A percentile compares a stretch with the other conserved stretches of the same genome.
Evolutionary conservation across 2,329 filamentous ascomycete genomes (phyloP).

Genomic region (Fusarium domesticum): DNA sequence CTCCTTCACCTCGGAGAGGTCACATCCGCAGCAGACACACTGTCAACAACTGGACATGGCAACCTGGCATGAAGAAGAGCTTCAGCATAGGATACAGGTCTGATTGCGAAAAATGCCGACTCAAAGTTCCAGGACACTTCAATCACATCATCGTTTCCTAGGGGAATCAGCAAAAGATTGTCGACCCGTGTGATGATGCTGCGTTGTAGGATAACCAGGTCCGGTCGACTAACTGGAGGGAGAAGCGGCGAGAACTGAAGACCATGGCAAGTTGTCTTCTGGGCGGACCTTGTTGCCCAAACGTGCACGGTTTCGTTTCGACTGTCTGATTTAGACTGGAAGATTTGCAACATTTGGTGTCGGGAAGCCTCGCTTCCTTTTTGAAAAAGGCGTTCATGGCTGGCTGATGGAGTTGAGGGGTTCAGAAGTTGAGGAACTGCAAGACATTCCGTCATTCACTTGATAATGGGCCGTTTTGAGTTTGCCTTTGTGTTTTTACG

Average conservation of each 20-base stretch:
- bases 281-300: neutral
- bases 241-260: conserved; percentile 12
- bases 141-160: conserved; percentile 73
- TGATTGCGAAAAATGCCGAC: conserved; percentile 74
- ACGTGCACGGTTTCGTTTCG: neutral
- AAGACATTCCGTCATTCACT: neutral
- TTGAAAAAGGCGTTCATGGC: neutral
- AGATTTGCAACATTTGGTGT: no score
- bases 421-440: neutral
- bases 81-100: conserved; percentile 77
- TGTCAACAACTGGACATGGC: conserved; percentile 58
- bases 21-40: conserved; percentile 59
- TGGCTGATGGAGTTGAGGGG: neutral
- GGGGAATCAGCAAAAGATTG: conserved; percentile 30
- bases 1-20: conserved; percentile 51
- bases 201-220: conserved; percentile 28
- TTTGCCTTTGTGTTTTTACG: conserved; percentile 9
- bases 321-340: neutral
- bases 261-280: neutral
- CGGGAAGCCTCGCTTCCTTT: no score
- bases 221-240: conserved; percentile 24
- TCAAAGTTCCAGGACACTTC: conserved; percentile 74
- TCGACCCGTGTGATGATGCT: conserved; percentile 22
- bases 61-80: conserved; percentile 64
- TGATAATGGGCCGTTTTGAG: conserved; percentile 7